phyloP scores from a whole-genome alignment of 306 rosid genomes.

The Heteromeles arbutifolia region DNA sequence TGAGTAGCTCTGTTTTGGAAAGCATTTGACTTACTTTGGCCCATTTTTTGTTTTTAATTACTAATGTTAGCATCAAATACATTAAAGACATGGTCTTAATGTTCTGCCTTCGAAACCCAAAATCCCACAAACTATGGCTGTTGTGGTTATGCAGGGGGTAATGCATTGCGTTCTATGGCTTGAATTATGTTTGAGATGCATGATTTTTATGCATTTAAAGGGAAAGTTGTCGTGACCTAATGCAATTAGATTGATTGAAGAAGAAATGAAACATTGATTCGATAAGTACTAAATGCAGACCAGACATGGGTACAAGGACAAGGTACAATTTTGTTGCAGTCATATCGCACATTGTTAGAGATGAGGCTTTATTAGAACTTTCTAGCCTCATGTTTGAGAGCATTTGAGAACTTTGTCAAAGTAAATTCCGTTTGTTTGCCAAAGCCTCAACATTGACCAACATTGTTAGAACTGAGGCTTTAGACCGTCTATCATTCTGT shows the following conservation, averaged over 20 bases:
- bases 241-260: neutral
- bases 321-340: neutral
- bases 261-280: neutral
- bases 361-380: neutral
- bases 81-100: neutral
- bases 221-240: no score
- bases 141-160: neutral
- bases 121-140: neutral
- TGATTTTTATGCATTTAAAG: no score
- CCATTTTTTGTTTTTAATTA: no score
- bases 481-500: no score
- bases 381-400: neutral
- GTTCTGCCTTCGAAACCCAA: neutral
- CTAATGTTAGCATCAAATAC: neutral
- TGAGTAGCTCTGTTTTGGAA: neutral
- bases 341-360: neutral
- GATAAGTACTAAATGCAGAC: neutral
- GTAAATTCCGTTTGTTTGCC: neutral
- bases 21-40: neutral
- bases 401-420: neutral
- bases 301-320: neutral
- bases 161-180: no score
- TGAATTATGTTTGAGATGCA: no score
- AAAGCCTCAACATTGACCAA: no score
- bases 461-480: no score